phyloP scores from a whole-genome alignment of 805 yeast genomes.

The Pichia occidentalis region DNA sequence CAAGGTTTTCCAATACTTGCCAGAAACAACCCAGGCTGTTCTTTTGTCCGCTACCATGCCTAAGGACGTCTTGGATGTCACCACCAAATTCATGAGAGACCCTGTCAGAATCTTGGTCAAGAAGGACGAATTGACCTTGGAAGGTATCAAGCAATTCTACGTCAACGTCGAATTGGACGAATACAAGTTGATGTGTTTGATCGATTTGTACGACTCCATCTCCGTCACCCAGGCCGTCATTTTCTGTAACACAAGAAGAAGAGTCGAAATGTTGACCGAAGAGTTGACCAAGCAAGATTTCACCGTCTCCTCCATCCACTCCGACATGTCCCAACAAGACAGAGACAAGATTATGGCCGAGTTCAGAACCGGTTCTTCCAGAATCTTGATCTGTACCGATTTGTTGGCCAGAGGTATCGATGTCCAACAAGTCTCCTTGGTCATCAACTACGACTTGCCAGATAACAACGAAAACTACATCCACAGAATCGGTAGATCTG shows the following conservation, averaged over 20 bases:
- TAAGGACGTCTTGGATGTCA: conserved; percentile 83
- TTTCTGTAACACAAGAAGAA: conserved; percentile 93
- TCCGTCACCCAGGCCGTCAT: conserved; percentile 97
- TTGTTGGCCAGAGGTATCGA: conserved; percentile 98
- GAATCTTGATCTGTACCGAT: conserved; percentile 93
- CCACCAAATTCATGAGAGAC: conserved; percentile 84
- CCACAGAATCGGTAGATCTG: conserved; percentile 97
- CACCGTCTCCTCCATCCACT: conserved; percentile 94
- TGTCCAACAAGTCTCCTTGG: conserved; percentile 95
- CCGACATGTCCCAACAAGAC: conserved; percentile 93
- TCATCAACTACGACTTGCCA: conserved; percentile 93
- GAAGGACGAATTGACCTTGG: conserved; percentile 87
- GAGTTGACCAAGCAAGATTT: conserved; percentile 75
- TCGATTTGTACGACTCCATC: conserved; percentile 91
- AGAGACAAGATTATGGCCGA: conserved; percentile 94
- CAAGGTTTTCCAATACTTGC: conserved; percentile 80
- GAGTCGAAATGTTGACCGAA: conserved; percentile 85
- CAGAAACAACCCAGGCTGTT: conserved; percentile 85
- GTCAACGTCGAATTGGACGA: conserved; percentile 88
- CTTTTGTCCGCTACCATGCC: conserved; percentile 94
- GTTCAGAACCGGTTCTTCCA: conserved; percentile 87
- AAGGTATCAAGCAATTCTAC: conserved; percentile 90
- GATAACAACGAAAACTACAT: conserved; percentile 89
- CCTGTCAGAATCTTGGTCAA: conserved; percentile 93
- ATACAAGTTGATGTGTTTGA: conserved; percentile 89